Percentiles rank a stretch among this genome's conserved stretches.
Evolutionary conservation across 2,329 filamentous ascomycete species (phyloP).

Genomic region (Alternaria infectoria): DNA sequence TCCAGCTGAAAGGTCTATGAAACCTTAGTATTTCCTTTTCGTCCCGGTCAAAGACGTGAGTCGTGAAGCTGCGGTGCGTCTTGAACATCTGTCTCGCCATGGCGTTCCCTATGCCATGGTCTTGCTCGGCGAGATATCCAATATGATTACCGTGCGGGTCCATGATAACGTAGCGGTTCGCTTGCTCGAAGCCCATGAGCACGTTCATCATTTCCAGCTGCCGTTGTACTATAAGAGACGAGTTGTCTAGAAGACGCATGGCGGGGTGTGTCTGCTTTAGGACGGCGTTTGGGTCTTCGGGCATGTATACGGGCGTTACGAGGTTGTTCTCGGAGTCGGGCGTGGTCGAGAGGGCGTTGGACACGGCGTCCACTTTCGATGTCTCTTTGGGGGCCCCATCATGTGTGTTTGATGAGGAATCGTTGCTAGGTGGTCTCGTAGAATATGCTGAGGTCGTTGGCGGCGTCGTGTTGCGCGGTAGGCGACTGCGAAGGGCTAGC

Average conservation of each 20-base stretch:
- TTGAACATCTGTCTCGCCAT: slow-evolving; percentile 66
- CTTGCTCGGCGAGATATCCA: slow-evolving; percentile 69
- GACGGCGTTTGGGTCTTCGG: slow-evolving; percentile 65
- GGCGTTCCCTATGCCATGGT: slow-evolving; percentile 63
- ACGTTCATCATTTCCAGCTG: slow-evolving; percentile 72
- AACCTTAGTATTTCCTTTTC: slow-evolving; percentile 67
- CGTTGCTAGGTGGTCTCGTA: slow-evolving; percentile 14
- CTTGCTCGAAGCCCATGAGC: slow-evolving; percentile 70
- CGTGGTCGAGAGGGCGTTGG: slow-evolving; percentile 53
- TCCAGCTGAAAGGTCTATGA: slow-evolving; percentile 68
- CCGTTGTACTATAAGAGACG: slow-evolving; percentile 66
- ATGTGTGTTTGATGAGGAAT: slow-evolving; percentile 8
- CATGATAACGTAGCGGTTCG: slow-evolving; percentile 70
- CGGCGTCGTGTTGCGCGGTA: slow-evolving; percentile 23
- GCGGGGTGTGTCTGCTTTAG: slow-evolving; percentile 66
- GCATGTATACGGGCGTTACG: slow-evolving; percentile 65
- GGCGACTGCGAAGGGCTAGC: slow-evolving; percentile 31
- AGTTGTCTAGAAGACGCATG: slow-evolving; percentile 64
- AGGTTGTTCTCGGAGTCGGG: slow-evolving; percentile 57
- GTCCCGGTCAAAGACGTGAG: slow-evolving; percentile 68
- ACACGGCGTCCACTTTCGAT: slow-evolving; percentile 51
- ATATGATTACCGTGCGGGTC: slow-evolving; percentile 68
- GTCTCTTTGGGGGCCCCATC: slow-evolving; percentile 21
- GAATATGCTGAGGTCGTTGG: slow-evolving; percentile 14
- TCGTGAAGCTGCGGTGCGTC: slow-evolving; percentile 69